phyloP scores from a whole-genome alignment of 345 rosid species.

The Schrenkiella parvula region DNA sequence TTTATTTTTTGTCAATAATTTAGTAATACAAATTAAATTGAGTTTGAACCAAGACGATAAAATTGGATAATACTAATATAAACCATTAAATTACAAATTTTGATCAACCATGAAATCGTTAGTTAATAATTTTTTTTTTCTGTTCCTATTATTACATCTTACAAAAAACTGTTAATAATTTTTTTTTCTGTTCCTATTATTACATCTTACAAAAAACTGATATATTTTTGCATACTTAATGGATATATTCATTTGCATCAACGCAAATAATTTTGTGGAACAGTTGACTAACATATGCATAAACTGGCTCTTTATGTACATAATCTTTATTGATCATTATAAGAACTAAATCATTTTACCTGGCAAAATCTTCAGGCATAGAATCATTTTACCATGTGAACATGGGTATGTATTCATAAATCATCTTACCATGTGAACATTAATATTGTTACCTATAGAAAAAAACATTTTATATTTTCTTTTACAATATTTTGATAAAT shows the following conservation, averaged over 20 bases:
- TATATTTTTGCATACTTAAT: background rate
- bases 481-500: background rate
- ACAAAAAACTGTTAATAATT: no score
- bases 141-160: no score
- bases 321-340: background rate
- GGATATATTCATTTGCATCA: background rate
- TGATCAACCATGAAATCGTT: no score
- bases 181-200: background rate
- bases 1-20: no score
- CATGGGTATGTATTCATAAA: no score
- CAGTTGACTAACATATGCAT: background rate
- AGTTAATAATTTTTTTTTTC: no score
- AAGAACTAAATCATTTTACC: constrained; percentile 8
- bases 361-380: no score
- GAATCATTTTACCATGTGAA: constrained; percentile 25
- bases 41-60: no score
- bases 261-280: background rate
- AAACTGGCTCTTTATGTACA: background rate
- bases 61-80: no score
- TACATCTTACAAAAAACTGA: background rate
- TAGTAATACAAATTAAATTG: no score
- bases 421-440: constrained; percentile 24
- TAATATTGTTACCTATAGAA: constrained; percentile 6
- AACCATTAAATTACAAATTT: no score
- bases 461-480: background rate